Evolutionary conservation across 345 rosid genomes (phyloP).

Genomic region (Isatis tinctoria): DNA sequence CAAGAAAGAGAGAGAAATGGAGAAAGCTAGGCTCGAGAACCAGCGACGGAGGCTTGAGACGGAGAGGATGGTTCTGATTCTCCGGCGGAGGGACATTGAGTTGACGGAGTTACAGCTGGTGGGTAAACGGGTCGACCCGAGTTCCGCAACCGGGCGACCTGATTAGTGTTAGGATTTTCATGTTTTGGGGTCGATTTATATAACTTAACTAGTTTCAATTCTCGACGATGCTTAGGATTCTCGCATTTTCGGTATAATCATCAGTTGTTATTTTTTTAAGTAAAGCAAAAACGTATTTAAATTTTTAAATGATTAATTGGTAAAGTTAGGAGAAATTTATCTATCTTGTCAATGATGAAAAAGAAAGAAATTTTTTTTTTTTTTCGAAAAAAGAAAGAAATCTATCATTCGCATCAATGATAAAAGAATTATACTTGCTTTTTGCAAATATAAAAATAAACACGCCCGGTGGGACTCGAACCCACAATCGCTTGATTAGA

Average conservation of each 20-base stretch:
- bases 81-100: conserved; percentile 73
- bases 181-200: neutral
- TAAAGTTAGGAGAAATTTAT: neutral
- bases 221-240: neutral
- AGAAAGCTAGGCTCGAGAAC: conserved; percentile 71
- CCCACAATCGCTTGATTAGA: too few relatives aligned
- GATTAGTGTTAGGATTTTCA: neutral
- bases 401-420: neutral
- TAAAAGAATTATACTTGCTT: too few relatives aligned
- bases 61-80: conserved; percentile 63
- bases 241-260: neutral
- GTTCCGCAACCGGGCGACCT: conserved; percentile 41
- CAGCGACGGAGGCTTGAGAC: conserved; percentile 62
- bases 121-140: conserved; percentile 63
- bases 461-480: conserved; percentile 82
- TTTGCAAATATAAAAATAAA: neutral
- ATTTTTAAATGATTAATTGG: neutral
- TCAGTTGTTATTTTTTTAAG: neutral
- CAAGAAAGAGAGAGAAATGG: conserved; percentile 97
- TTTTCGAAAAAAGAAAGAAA: neutral
- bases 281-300: neutral
- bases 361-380: neutral
- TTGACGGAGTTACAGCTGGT: conserved; percentile 42
- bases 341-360: neutral
- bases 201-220: neutral